Conservation (phyloP, 2,329 filamentous ascomycete genomes). For the Aspergillus unguis region DNA sequence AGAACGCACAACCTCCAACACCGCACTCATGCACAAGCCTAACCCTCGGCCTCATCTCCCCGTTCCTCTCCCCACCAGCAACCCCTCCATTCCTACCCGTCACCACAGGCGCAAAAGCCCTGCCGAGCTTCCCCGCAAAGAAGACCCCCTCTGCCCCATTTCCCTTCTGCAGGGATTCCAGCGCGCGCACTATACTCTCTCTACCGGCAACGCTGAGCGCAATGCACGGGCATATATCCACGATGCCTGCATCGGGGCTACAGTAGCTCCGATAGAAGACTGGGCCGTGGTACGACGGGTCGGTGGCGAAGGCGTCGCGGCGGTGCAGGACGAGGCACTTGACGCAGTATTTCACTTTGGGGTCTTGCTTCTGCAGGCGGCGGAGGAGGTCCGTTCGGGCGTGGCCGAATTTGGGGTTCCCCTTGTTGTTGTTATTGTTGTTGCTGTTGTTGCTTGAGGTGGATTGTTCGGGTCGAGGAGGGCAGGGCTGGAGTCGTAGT, state of each 20-base stretch:
- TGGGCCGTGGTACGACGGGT: not conserved
- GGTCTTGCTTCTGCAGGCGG: not conserved
- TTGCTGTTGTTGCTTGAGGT: too few species aligned
- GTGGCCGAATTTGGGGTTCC: not conserved
- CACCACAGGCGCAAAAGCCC: too few species aligned
- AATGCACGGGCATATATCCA: slow-evolving; percentile 1
- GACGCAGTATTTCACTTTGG: not conserved
- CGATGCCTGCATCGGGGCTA: not conserved
- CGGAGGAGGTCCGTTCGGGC: not conserved
- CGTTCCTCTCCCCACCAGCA: too few species aligned
- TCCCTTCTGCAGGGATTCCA: not conserved
- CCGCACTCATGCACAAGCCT: too few species aligned
- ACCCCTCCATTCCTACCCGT: too few species aligned
- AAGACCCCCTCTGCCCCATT: not conserved
- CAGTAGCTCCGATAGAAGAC: not conserved
- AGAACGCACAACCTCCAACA: too few species aligned
- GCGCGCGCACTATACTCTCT: not conserved
- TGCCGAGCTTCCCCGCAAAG: not conserved
- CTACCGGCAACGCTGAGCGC: not conserved
- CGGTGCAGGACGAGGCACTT: slow-evolving; percentile 1
- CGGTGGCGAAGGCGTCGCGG: not conserved
- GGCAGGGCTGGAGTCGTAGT: not conserved
- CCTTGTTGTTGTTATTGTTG: not conserved
- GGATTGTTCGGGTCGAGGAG: not conserved
- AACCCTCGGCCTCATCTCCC: too few species aligned